Percentiles rank a stretch among this genome's conserved stretches.
Evolutionary conservation across 176 grass and related monocot species (phyloP).

Genomic region (Urochloa ruziziensis): DNA sequence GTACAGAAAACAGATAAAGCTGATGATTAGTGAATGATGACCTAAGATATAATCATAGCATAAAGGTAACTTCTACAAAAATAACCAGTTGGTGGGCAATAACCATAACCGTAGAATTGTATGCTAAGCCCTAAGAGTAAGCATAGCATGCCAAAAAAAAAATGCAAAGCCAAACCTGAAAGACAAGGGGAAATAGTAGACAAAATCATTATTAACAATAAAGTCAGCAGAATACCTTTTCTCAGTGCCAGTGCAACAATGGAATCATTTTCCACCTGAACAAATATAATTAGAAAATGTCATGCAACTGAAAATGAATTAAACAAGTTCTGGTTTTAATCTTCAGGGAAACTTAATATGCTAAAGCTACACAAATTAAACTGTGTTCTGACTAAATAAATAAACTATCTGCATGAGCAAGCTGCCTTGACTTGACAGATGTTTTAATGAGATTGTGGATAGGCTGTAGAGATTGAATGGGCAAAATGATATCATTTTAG

Average conservation of each 20-base stretch:
- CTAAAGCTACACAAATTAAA: background rate
- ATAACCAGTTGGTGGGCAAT: conserved; percentile 3
- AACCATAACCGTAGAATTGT: background rate
- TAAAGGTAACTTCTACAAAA: conserved; percentile 11
- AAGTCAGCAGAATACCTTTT: conserved; percentile 46
- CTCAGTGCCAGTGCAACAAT: conserved; percentile 61
- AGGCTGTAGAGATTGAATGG: background rate
- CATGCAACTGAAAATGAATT: background rate
- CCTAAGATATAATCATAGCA: background rate
- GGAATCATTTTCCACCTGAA: conserved; percentile 77
- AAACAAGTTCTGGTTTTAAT: background rate
- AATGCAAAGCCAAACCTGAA: background rate
- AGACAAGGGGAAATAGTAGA: background rate
- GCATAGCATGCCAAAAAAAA: background rate
- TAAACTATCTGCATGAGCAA: background rate
- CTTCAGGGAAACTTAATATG: background rate
- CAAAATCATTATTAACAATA: background rate
- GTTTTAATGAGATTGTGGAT: background rate
- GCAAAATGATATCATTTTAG: background rate
- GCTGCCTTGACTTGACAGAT: background rate
- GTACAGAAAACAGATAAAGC: background rate
- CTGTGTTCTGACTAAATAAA: background rate
- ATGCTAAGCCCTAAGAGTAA: background rate
- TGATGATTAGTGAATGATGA: conserved; percentile 1
- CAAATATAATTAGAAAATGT: conserved; percentile 9